These are phyloP conservation scores for Syzygium syzygioides DNA, from an alignment of 441 rosid genomes.

Conservation along the genomic window DNA sequence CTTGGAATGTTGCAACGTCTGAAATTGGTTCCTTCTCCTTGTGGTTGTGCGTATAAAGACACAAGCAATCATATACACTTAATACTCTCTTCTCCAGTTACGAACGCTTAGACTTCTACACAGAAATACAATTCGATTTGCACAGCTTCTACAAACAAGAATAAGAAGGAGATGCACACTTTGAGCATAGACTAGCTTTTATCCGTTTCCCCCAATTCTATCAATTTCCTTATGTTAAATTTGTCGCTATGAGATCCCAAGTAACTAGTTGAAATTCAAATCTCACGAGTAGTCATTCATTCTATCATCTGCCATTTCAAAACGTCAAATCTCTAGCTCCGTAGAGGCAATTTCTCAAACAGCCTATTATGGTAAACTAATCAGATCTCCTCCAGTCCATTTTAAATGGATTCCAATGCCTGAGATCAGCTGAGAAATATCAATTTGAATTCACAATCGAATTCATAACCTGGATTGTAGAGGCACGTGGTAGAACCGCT, in stretches of 20 bases:
- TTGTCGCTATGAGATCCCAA: background rate
- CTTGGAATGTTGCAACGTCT: background rate
- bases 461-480: too few species aligned
- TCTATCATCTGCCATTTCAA: background rate
- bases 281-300: background rate
- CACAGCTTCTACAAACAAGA: background rate
- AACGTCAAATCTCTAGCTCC: background rate
- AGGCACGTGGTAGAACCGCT: too few species aligned
- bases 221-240: background rate
- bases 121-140: background rate
- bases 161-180: background rate
- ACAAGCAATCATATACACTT: background rate
- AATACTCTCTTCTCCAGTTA: accelerated
- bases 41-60: background rate
- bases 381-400: background rate
- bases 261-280: background rate
- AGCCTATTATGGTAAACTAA: background rate
- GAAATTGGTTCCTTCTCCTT: background rate
- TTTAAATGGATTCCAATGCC: background rate
- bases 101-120: background rate
- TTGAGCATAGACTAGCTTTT: background rate
- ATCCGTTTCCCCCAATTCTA: background rate
- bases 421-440: background rate
- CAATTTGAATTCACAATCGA: background rate
- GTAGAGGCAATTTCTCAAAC: background rate